Evolutionary conservation across 1,139 yeast genomes (phyloP).

Genomic region (Lizanozyma gosingica): DNA sequence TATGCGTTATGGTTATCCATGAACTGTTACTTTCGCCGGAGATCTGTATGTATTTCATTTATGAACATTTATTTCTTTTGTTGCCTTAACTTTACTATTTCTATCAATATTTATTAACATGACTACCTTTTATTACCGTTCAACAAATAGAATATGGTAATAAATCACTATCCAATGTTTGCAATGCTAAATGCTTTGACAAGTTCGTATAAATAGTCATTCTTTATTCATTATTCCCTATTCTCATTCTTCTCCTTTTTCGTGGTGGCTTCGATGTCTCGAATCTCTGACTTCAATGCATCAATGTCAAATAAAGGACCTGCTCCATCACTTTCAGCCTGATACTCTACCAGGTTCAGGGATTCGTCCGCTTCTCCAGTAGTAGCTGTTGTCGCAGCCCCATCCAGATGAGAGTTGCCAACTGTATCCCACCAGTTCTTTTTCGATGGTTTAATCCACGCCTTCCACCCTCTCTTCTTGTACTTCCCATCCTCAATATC

Average conservation of each 20-base stretch:
- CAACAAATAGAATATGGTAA: neutral
- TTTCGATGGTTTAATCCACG: conserved; percentile 15
- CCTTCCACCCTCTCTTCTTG: conserved; percentile 17
- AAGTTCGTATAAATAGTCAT: neutral
- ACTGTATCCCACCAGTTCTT: conserved; percentile 33
- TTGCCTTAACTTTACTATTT: neutral
- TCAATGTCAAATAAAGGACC: conserved; percentile 35
- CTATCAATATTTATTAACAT: neutral
- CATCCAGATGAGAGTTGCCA: conserved; percentile 5
- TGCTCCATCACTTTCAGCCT: conserved; percentile 7
- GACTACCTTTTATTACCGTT: neutral
- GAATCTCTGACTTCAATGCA: conserved; percentile 38
- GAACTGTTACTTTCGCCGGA: too few relatives aligned
- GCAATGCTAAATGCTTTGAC: too few relatives aligned
- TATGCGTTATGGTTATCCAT: too few relatives aligned
- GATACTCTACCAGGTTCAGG: conserved; percentile 4
- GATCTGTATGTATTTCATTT: too few relatives aligned
- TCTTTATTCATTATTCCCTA: conserved; percentile 2
- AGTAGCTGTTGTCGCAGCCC: neutral
- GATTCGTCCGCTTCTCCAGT: conserved; percentile 1
- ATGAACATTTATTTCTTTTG: too few relatives aligned
- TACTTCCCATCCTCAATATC: conserved; percentile 18
- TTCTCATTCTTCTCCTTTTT: neutral
- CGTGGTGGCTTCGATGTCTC: conserved; percentile 26
- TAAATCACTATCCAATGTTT: neutral